Evolutionary conservation across 2,329 filamentous ascomycete species (phyloP).

Genomic region (Mollisia scopiformis): DNA sequence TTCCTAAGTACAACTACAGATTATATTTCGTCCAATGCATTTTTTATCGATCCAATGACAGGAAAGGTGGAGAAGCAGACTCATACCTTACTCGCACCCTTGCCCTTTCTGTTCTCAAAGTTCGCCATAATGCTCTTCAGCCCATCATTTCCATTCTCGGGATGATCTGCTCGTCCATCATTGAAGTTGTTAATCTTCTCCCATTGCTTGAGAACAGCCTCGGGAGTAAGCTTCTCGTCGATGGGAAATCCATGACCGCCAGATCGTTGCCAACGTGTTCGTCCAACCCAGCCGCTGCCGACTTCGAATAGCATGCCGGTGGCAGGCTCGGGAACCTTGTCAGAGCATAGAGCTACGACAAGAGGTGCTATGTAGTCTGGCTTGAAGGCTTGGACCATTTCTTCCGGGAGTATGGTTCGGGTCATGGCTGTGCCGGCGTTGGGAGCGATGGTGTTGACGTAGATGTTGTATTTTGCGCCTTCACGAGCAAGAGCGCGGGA

Average conservation of each 20-base stretch:
- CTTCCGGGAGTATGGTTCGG: conserved; percentile 89
- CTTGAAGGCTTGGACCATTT: conserved; percentile 99
- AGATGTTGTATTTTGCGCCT: conserved; percentile 97
- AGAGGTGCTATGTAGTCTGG: conserved; percentile 96
- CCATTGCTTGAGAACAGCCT: conserved; percentile 79
- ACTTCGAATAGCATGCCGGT: conserved; percentile 93
- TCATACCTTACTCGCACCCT: conserved; percentile 61
- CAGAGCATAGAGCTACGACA: conserved; percentile 81
- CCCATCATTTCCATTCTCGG: conserved; percentile 75
- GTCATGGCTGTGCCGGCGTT: conserved; percentile 98
- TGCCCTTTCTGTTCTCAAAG: conserved; percentile 71
- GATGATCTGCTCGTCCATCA: conserved; percentile 84
- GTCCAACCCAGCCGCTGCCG: conserved; percentile 89
- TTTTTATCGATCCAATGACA: neutral
- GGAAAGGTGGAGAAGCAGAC: conserved; percentile 16
- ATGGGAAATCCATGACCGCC: conserved; percentile 91
- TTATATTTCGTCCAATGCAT: conserved; percentile 18
- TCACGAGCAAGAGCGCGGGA: conserved; percentile 91
- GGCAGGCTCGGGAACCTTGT: conserved; percentile 81
- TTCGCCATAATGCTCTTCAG: conserved; percentile 81
- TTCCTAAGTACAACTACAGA: conserved; percentile 28
- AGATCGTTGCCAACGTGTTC: conserved; percentile 92
- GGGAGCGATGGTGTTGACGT: conserved; percentile 95
- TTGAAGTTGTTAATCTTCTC: conserved; percentile 84
- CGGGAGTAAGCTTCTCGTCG: conserved; percentile 80